Percentiles rank a stretch among this genome's conserved stretches.
Evolutionary conservation across 2,329 filamentous ascomycete genomes (phyloP).

Genomic region (Proliferodiscus dingleyae): DNA sequence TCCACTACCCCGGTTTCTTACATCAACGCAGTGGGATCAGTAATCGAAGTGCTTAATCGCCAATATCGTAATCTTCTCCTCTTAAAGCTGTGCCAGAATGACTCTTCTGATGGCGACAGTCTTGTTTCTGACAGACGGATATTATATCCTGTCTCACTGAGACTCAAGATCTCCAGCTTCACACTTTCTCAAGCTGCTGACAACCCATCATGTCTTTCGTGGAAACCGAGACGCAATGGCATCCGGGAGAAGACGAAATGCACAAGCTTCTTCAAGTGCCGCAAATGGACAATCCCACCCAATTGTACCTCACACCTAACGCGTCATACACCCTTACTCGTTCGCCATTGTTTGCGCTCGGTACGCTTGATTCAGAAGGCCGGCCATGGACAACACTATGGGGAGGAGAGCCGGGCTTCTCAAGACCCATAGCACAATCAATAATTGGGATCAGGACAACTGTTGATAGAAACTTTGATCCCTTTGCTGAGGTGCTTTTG

Average conservation of each 20-base stretch:
- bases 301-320: slow-evolving; percentile 54
- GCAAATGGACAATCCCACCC: slow-evolving; percentile 59
- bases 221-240: slow-evolving; percentile 44
- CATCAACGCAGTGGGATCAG: too few relatives aligned
- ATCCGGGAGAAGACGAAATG: slow-evolving; percentile 62
- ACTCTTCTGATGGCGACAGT: too few relatives aligned
- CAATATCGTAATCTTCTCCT: too few relatives aligned
- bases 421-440: slow-evolving; percentile 53
- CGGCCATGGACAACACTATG: slow-evolving; percentile 74
- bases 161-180: not conserved
- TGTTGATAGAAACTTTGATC: slow-evolving; percentile 61
- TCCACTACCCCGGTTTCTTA: too few relatives aligned
- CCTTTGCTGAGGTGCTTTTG: slow-evolving; percentile 62
- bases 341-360: slow-evolving; percentile 67
- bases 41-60: not conserved
- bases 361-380: slow-evolving; percentile 60
- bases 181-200: not conserved
- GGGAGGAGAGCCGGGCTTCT: slow-evolving; percentile 70
- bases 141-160: too few relatives aligned
- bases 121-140: too few relatives aligned
- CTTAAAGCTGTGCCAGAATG: too few relatives aligned
- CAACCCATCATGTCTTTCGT: slow-evolving; percentile 32
- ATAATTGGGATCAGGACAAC: slow-evolving; percentile 59
- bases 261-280: slow-evolving; percentile 58
- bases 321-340: slow-evolving; percentile 56